These are phyloP conservation scores for Pseudomonodictys pantanalensis DNA, from an alignment of 495 filamentous ascomycete species.

Conservation along the genomic window DNA sequence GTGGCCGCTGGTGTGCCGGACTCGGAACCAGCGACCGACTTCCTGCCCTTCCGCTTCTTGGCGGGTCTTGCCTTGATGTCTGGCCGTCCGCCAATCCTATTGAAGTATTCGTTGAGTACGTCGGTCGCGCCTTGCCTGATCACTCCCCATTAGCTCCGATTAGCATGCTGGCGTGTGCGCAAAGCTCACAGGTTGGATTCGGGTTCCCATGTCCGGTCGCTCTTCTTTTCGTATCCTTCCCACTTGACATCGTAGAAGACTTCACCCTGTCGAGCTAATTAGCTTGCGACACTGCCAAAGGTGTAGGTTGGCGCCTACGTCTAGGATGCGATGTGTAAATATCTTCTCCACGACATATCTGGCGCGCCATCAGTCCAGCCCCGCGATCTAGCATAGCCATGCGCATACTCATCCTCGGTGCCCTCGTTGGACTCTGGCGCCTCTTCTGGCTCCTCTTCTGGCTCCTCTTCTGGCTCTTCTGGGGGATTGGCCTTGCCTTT, in stretches of 20 bases:
- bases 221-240: slow-evolving; percentile 57
- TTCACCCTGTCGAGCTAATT: slow-evolving; percentile 12
- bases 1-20: slow-evolving; percentile 5
- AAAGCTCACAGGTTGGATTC: slow-evolving; percentile 53
- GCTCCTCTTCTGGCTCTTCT: slow-evolving; percentile 39
- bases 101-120: slow-evolving; percentile 54
- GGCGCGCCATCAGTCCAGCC: slow-evolving; percentile 38
- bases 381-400: background rate
- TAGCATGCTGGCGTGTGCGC: background rate
- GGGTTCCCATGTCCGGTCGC: slow-evolving; percentile 60
- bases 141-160: too few species aligned
- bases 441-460: slow-evolving; percentile 41
- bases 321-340: slow-evolving; percentile 48
- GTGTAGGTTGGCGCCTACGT: slow-evolving; percentile 7
- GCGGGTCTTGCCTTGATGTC: slow-evolving; percentile 30
- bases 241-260: slow-evolving; percentile 56
- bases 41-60: slow-evolving; percentile 26
- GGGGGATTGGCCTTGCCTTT: slow-evolving; percentile 19
- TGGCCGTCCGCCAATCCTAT: slow-evolving; percentile 56
- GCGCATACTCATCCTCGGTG: slow-evolving; percentile 43
- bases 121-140: slow-evolving; percentile 52
- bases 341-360: slow-evolving; percentile 66
- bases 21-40: slow-evolving; percentile 13
- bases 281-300: background rate
- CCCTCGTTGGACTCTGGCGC: slow-evolving; percentile 47